A percentile compares a stretch with the other conserved stretches of the same genome.
Conservation (phyloP, 106 monocot genomes). For the Dioscorea alata region DNA sequence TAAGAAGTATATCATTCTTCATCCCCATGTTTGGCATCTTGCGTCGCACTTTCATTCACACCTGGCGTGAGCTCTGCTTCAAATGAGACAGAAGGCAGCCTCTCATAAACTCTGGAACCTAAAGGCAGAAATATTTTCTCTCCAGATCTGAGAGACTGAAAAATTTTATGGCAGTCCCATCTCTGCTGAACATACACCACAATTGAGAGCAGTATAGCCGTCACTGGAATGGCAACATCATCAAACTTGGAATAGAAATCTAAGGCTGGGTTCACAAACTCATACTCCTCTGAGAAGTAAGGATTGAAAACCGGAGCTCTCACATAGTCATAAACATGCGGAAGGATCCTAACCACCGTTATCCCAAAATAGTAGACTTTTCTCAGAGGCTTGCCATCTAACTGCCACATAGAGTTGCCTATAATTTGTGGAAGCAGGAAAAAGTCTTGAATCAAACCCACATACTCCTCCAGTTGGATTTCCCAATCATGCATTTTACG, state of each 20-base stretch:
- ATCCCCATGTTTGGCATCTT: conserved; percentile 8
- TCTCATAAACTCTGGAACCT: conserved; percentile 55
- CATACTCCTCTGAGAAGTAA: conserved; percentile 33
- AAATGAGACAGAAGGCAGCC: conserved; percentile 42
- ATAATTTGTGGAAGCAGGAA: conserved; percentile 71
- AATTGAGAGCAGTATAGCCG: conserved; percentile 24
- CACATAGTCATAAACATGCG: conserved; percentile 60
- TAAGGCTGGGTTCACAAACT: conserved; percentile 56
- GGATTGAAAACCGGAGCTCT: conserved; percentile 49
- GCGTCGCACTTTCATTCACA: conserved; percentile 24
- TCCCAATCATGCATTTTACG: conserved; percentile 35
- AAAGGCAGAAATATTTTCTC: conserved; percentile 37
- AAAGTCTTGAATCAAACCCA: conserved; percentile 61
- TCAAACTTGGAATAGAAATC: conserved; percentile 63
- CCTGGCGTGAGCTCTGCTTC: conserved; percentile 68
- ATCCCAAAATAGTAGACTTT: conserved; percentile 56
- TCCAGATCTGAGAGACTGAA: conserved; percentile 14
- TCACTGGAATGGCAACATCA: conserved; percentile 49
- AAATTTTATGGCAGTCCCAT: conserved; percentile 33
- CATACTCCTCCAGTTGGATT: conserved; percentile 50
- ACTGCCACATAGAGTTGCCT: conserved; percentile 55
- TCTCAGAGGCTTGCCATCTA: conserved; percentile 45
- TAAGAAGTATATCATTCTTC: conserved; percentile 10
- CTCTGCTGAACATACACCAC: conserved; percentile 49
- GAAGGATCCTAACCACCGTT: conserved; percentile 57